Conservation (phyloP, 2,329 filamentous ascomycete species). For the Xylaria digitata region DNA sequence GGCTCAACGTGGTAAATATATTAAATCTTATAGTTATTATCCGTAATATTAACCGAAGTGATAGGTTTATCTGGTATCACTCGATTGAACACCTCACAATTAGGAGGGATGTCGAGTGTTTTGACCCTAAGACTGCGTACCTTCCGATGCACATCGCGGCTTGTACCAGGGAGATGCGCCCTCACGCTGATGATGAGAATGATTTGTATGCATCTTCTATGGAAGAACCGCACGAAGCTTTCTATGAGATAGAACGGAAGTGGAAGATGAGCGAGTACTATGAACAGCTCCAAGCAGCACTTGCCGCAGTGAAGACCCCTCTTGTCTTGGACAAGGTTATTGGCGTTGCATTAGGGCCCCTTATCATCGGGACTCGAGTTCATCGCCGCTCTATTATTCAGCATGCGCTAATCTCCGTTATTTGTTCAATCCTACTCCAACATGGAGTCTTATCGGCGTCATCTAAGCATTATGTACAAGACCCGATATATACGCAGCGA, state of each 20-base stretch:
- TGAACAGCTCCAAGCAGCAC: not conserved
- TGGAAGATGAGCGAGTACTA: not conserved
- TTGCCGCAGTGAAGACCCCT: not conserved
- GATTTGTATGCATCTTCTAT: not conserved
- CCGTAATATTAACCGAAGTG: not conserved
- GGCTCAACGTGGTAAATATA: not conserved
- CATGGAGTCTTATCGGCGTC: not conserved
- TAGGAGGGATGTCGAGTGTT: not conserved
- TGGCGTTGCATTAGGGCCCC: not conserved
- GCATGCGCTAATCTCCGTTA: not conserved
- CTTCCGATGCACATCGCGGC: not conserved
- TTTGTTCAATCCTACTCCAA: not conserved
- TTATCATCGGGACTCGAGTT: not conserved
- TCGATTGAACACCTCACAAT: not conserved
- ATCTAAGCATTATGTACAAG: not conserved
- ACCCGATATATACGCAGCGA: not conserved
- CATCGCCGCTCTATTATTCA: not conserved
- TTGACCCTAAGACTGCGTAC: not conserved
- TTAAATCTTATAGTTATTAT: not conserved
- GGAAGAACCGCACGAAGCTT: not conserved
- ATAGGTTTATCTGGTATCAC: constrained; percentile 1
- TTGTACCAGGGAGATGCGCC: not conserved
- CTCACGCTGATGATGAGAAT: no score
- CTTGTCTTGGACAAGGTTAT: not conserved
- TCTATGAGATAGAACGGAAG: not conserved